phyloP scores from a whole-genome alignment of 257 asterid species.

The Echites panduratus region DNA sequence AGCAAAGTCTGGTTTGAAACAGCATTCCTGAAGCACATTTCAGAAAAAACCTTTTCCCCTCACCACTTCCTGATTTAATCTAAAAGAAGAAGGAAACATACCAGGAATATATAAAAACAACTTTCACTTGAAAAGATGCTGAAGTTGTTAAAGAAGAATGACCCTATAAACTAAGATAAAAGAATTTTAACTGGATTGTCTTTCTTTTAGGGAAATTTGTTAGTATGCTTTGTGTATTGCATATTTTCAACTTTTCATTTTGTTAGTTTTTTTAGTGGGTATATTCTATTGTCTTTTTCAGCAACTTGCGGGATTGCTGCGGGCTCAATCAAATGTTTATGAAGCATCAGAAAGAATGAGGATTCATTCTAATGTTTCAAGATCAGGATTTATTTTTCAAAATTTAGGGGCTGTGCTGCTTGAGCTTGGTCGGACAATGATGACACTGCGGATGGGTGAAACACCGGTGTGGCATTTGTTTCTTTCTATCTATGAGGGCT shows the following conservation, averaged over 20 bases:
- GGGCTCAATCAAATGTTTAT: constrained; percentile 48
- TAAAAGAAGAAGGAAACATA: not conserved
- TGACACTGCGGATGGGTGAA: constrained; percentile 89
- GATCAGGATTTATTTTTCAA: constrained; percentile 73
- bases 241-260: not conserved
- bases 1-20: not conserved
- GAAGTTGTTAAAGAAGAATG: not conserved
- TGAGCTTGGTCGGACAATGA: constrained; percentile 90
- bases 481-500: constrained; percentile 10
- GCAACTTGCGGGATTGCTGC: constrained; percentile 71
- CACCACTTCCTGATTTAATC: not conserved
- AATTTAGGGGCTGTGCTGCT: constrained; percentile 78
- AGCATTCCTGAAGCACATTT: not conserved
- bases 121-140: not conserved
- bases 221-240: not conserved
- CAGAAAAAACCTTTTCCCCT: not conserved
- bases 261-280: not conserved
- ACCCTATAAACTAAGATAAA: not conserved
- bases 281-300: constrained; percentile 19
- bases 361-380: constrained; percentile 62
- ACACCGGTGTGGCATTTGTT: constrained; percentile 47
- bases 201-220: not conserved
- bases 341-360: constrained; percentile 64
- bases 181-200: not conserved
- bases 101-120: not conserved